These are phyloP conservation scores for thale cress (Arabidopsis thaliana) DNA, from an alignment of 345 rosid genomes.

Conservation along the genomic window DNA sequence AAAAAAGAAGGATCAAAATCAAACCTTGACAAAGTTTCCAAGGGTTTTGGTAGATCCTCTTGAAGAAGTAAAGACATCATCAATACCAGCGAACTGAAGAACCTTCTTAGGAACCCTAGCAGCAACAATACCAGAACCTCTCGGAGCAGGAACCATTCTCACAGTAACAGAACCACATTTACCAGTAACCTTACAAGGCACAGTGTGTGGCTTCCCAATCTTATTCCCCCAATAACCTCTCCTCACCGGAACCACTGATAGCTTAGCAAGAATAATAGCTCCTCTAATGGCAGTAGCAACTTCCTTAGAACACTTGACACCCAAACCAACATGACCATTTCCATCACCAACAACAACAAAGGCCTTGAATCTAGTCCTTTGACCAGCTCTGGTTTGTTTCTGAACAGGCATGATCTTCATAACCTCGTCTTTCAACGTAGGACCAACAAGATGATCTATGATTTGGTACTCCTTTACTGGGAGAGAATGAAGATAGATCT, in stretches of 20 bases:
- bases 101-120: conserved; percentile 83
- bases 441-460: conserved; percentile 67
- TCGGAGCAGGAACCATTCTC: conserved; percentile 78
- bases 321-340: conserved; percentile 74
- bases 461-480: conserved; percentile 88
- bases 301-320: conserved; percentile 77
- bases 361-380: conserved; percentile 77
- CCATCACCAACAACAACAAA: conserved; percentile 72
- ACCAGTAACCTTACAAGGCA: conserved; percentile 79
- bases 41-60: conserved; percentile 80
- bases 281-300: conserved; percentile 82
- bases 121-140: conserved; percentile 80
- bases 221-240: conserved; percentile 86
- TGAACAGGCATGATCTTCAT: conserved; percentile 91
- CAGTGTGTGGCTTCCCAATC: conserved; percentile 78
- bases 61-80: conserved; percentile 77
- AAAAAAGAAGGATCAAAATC: background rate
- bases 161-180: conserved; percentile 78
- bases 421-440: conserved; percentile 78
- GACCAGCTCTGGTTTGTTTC: conserved; percentile 83
- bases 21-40: conserved; percentile 77
- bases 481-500: conserved; percentile 77
- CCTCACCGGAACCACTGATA: conserved; percentile 70
- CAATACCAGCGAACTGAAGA: conserved; percentile 77
- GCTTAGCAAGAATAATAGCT: conserved; percentile 65